These are phyloP conservation scores for Tylopilus orsonianus DNA, from an alignment of 1,284 basidiomycete species.

Conservation along the genomic window DNA sequence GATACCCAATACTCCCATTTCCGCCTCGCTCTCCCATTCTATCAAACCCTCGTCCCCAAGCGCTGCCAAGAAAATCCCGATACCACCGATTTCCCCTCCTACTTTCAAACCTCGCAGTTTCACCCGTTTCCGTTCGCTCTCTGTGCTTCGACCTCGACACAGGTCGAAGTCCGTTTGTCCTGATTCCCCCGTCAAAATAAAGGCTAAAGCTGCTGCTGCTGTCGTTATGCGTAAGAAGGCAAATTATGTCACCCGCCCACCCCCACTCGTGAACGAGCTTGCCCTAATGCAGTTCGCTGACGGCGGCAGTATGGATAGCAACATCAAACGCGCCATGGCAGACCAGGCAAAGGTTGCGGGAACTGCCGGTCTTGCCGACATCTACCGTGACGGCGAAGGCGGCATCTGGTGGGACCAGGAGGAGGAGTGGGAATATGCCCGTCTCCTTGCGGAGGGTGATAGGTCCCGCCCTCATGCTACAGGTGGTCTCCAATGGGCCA, in stretches of 20 bases:
- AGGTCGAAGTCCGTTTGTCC: constrained; percentile 33
- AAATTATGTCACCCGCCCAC: constrained; percentile 37
- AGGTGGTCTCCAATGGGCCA: constrained; percentile 43
- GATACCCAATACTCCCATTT: constrained; percentile 50
- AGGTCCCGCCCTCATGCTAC: constrained; percentile 8
- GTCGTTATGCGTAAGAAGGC: constrained; percentile 48
- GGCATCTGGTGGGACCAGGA: constrained; percentile 70
- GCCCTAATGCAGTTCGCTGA: constrained; percentile 65
- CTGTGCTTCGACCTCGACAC: constrained; percentile 40
- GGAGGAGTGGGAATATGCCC: constrained; percentile 66
- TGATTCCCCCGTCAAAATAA: constrained; percentile 25
- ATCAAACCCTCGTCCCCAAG: constrained; percentile 12
- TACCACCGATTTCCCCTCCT: constrained; percentile 17
- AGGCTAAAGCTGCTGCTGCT: constrained; percentile 28
- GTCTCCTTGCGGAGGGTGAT: constrained; percentile 45
- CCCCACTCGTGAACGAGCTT: constrained; percentile 60
- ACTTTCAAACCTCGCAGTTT: constrained; percentile 20
- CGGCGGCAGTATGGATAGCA: constrained; percentile 59
- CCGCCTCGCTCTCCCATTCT: constrained; percentile 34
- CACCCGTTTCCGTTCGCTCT: constrained; percentile 47
- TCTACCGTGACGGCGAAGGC: constrained; percentile 59
- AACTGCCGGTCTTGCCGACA: constrained; percentile 42
- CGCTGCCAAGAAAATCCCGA: constrained; percentile 3
- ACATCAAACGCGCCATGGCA: constrained; percentile 55
- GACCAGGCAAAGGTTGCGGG: constrained; percentile 47